phyloP scores from a whole-genome alignment of 2,329 filamentous ascomycete genomes.

The Xylariaceae sp. region DNA sequence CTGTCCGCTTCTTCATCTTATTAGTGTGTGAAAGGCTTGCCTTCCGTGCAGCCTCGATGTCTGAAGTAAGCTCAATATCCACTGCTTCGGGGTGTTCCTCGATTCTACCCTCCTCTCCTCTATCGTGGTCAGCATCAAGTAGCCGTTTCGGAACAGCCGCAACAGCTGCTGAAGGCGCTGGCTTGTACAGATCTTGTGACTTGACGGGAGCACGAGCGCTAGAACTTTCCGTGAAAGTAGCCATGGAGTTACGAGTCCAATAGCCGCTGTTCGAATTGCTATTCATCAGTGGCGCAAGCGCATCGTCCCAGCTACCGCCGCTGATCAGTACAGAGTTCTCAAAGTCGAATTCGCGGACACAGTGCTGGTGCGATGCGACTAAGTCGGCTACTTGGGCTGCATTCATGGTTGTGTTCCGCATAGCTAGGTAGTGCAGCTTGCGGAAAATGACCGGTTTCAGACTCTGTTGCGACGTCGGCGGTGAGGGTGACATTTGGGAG shows the following conservation, averaged over 20 bases:
- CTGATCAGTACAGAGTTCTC: slow-evolving; percentile 66
- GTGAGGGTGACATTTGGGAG: slow-evolving; percentile 58
- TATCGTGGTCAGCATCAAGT: slow-evolving; percentile 33
- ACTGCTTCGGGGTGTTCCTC: slow-evolving; percentile 28
- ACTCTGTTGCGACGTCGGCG: slow-evolving; percentile 43
- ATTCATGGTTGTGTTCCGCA: slow-evolving; percentile 69
- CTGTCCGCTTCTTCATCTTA: slow-evolving; percentile 34
- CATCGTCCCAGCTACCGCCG: slow-evolving; percentile 73
- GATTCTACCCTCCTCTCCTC: slow-evolving; percentile 37
- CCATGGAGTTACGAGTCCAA: slow-evolving; percentile 41
- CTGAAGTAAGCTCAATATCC: slow-evolving; percentile 31
- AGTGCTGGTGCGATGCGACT: slow-evolving; percentile 60
- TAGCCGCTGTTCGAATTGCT: slow-evolving; percentile 38
- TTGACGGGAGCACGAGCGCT: slow-evolving; percentile 23
- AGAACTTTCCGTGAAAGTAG: slow-evolving; percentile 29
- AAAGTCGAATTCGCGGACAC: slow-evolving; percentile 73
- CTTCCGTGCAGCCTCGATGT: slow-evolving; percentile 32
- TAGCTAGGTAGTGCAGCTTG: slow-evolving; percentile 59
- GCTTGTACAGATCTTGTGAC: slow-evolving; percentile 25
- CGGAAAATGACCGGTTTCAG: slow-evolving; percentile 58
- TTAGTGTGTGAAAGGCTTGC: slow-evolving; percentile 31
- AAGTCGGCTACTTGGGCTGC: slow-evolving; percentile 65
- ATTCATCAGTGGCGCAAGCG: slow-evolving; percentile 64
- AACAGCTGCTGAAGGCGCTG: slow-evolving; percentile 49
- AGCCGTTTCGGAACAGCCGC: slow-evolving; percentile 49